Conservation (phyloP, 2,329 filamentous ascomycete genomes). For the Domatiomyces catenatus region DNA sequence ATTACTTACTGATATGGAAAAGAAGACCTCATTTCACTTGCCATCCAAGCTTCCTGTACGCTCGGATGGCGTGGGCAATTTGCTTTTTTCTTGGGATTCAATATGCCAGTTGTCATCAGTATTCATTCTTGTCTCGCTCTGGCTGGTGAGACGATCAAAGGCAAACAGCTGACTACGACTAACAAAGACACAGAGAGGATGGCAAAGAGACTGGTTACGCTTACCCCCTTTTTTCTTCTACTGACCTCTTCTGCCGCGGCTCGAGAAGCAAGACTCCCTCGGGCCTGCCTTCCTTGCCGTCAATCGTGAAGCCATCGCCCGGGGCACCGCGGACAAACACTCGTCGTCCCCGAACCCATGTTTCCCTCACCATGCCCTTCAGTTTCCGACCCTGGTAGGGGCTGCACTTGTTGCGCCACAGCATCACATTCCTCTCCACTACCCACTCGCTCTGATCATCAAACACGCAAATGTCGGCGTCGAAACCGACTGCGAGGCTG, state of each 20-base stretch:
- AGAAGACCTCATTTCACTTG: too few relatives aligned
- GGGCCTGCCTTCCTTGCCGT: neutral
- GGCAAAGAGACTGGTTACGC: too few relatives aligned
- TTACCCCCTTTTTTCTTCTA: conserved; percentile 3
- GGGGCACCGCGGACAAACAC: conserved; percentile 54
- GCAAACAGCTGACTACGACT: too few relatives aligned
- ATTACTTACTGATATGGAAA: too few relatives aligned
- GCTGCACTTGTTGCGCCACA: conserved; percentile 85
- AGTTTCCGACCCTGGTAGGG: conserved; percentile 75
- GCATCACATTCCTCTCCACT: conserved; percentile 62
- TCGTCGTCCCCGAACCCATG: conserved; percentile 63
- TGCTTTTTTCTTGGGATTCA: too few relatives aligned
- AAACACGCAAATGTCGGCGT: conserved; percentile 85
- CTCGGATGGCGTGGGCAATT: too few relatives aligned
- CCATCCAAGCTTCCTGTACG: too few relatives aligned
- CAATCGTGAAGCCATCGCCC: neutral
- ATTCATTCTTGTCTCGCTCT: too few relatives aligned
- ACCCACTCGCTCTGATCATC: conserved; percentile 69
- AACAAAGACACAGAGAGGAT: too few relatives aligned
- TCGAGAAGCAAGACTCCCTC: conserved; percentile 27
- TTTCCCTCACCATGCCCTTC: conserved; percentile 64
- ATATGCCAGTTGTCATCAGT: neutral
- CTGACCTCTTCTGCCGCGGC: conserved; percentile 15
- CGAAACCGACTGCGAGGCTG: conserved; percentile 63
- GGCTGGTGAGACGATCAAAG: too few relatives aligned